Base-by-base conservation (phyloP, 371 early-diverging fungal genomes). In the Mortierella sp. region DNA sequence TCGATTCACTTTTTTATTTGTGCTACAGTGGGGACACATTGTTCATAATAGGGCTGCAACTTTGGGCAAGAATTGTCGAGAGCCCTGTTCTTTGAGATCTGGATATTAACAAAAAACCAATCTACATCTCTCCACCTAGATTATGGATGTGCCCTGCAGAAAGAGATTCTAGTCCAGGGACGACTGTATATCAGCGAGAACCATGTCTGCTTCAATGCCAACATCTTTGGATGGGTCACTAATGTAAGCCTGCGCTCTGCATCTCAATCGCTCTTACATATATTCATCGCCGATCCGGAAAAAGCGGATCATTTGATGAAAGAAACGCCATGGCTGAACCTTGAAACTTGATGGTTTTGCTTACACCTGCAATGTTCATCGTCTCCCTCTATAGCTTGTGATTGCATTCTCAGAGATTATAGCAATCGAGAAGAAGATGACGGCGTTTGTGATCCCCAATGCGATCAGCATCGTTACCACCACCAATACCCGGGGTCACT, bases 191-290 rank as follows among this genome's bases (percentile, higher is more conserved):
- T 97, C 60, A 94, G 95, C 19, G 91, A 93, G 60, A 85, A 89
- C 74, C 87, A 92, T 54, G 74, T 97, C 6, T 95, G 96, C 79
- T 98, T 98, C 72, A 89, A 97, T 71, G 93, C 97, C 57, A 96
- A 95, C 71, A 96, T 97, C 56, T 92, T 97, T 79, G 96, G 98
- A n/a, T 97, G 96, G 91, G 89, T 97, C 37, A 96, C 93, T 24
- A 91, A 91, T 64, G 90, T 93, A 85, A 72, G 34, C 29, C 28
- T 49, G 50, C 48, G 12, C 24, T 12, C 48, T 22, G 12, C 14
- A 6, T 22, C 22, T 12, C 10, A 12, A 7, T n/a, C 17, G n/a
- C 45, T 45, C 45, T 47, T 25, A 24, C 24, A 39, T 14, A n/a
- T n/a, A n/a, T n/a, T n/a, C n/a, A n/a, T n/a, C n/a, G n/a, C n/a